Evolutionary conservation across 148 eudicot genomes (phyloP), one percentile per base, ranked within the genome.

Genomic region (Diospyros kaki): DNA sequence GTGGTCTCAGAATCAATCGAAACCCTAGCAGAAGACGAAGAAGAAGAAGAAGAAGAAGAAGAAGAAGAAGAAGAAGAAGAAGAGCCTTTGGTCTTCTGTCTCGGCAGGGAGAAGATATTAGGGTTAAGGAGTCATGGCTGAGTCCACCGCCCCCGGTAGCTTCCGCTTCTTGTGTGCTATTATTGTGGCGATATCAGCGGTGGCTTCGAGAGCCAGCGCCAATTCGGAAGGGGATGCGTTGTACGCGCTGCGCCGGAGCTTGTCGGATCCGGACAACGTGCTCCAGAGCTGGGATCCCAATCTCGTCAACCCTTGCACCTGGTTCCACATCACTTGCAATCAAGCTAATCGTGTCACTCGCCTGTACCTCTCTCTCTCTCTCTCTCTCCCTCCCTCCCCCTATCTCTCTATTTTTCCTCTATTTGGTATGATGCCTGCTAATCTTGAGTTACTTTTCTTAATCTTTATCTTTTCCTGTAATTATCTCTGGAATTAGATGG

Each of bases 171-270:
- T 70, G 14, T 6, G 54, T 7, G 52, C 45, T 5, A n/a, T 40
- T 8, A 8, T 8, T 48, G 52, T 48, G 52, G 68, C 69, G 6
- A 2, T 74, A 1, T 45, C 62, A 17, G 2, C 46, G 0, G 6
- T 2, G 45, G 4, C 66, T 73, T 63, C 75, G 55, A 17, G 66
- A 14, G 64, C 73, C 72, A 48, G 11, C 69, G 93, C 84, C 11
- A 93, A 91, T 82, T 89, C 92, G 4, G 98, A 93, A 67, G 86
- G 93, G 54, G 94, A 91, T 79, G 97, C 97, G 8, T 88, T 93
- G 3, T 83, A 61, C 72, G 97, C 93, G 41, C 87, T 93, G 38
- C 83, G 87, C 13, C 83, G 75, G 90, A 91, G 90, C 86, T 80
- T 91, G 52, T 56, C 78, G 9, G 98, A 93, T 84, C 98, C 94